phyloP scores from a whole-genome alignment of 2,329 filamentous ascomycete genomes.

The Paraphoma sp. region DNA sequence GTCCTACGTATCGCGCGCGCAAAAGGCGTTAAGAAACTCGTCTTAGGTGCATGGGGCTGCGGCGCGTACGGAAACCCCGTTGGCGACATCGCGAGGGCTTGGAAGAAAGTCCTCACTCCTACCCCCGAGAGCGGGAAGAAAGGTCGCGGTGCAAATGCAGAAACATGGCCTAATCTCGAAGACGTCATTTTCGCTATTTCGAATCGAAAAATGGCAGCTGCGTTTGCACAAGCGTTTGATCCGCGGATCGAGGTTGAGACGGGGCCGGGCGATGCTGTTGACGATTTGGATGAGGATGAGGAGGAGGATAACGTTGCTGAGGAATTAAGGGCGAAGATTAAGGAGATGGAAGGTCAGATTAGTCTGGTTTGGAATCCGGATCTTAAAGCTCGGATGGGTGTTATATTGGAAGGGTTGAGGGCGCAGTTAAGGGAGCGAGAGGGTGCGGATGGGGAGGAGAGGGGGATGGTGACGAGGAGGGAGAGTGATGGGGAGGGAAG shows the following conservation, averaged over 20 bases:
- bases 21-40: conserved; percentile 55
- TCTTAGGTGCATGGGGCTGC: conserved; percentile 71
- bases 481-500: background rate
- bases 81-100: conserved; percentile 63
- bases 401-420: conserved; percentile 40
- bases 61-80: conserved; percentile 70
- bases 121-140: conserved; percentile 32
- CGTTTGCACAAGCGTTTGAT: conserved; percentile 60
- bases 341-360: conserved; percentile 44
- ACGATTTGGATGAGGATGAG: conserved; percentile 34
- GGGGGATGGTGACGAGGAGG: background rate
- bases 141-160: conserved; percentile 17
- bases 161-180: conserved; percentile 55
- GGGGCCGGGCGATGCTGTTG: conserved; percentile 52
- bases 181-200: conserved; percentile 67
- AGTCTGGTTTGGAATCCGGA: conserved; percentile 43
- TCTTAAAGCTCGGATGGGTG: conserved; percentile 37
- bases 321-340: conserved; percentile 43
- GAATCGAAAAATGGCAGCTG: conserved; percentile 58
- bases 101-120: conserved; percentile 49
- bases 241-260: conserved; percentile 44
- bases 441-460: background rate
- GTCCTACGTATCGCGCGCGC: conserved; percentile 61
- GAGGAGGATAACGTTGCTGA: conserved; percentile 27
- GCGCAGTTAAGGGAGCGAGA: conserved; percentile 34